phyloP scores from a whole-genome alignment of 345 rosid genomes.

The Heritiera fomes region DNA sequence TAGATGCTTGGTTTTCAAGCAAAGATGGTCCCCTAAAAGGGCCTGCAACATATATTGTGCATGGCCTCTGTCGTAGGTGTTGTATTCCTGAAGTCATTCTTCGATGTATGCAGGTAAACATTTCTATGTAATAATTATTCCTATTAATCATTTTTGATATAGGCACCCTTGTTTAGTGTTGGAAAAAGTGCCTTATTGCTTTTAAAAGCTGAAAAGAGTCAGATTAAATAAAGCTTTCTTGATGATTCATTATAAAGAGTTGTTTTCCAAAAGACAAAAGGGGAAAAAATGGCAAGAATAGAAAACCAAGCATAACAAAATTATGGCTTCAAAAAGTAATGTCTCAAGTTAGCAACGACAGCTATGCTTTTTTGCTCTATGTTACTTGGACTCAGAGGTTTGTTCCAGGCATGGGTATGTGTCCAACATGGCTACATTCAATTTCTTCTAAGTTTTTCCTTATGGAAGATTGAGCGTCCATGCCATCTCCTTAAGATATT shows the following conservation, averaged over 20 bases:
- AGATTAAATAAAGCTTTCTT: too few species aligned
- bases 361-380: neutral
- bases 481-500: neutral
- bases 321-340: neutral
- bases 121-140: slow-evolving; percentile 8
- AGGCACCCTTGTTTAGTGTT: neutral
- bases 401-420: neutral
- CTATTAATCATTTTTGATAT: neutral
- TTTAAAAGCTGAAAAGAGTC: neutral
- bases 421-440: neutral
- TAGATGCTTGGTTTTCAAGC: slow-evolving; percentile 90
- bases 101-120: slow-evolving; percentile 79
- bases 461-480: neutral
- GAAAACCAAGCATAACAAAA: neutral
- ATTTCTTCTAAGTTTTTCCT: neutral
- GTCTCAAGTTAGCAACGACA: neutral
- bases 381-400: neutral
- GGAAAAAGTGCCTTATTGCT: neutral
- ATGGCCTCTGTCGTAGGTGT: slow-evolving; percentile 89
- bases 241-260: neutral
- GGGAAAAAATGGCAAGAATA: neutral
- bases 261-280: neutral
- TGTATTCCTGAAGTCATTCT: slow-evolving; percentile 91
- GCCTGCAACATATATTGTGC: slow-evolving; percentile 78
- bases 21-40: slow-evolving; percentile 68